A percentile compares a stretch with the other conserved stretches of the same genome.
phyloP scores from a whole-genome alignment of 164 flowering plant species.

The Protea cynaroides region DNA sequence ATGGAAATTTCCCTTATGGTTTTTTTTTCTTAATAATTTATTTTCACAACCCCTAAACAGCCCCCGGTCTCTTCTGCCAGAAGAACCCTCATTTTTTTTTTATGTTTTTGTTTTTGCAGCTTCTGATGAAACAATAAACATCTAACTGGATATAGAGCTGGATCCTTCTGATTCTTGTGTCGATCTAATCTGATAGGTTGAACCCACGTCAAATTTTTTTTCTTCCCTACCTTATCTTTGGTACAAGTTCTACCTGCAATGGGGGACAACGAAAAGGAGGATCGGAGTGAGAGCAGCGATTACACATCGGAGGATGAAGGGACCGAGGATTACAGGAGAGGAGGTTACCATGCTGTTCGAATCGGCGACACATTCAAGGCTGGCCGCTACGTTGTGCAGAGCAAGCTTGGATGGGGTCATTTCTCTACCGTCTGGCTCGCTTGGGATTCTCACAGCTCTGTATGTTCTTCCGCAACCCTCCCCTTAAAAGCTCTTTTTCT shows the following conservation, averaged over 20 bases:
- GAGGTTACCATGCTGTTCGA: conserved; percentile 11
- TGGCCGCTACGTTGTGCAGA: conserved; percentile 5
- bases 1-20: no score
- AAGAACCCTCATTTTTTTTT: no score
- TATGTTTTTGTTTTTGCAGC: no score
- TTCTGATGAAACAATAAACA: no score
- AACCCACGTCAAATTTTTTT: background rate
- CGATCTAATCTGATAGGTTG: background rate
- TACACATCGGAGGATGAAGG: conserved; percentile 6
- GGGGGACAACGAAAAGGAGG: background rate
- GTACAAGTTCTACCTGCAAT: background rate
- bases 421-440: conserved; percentile 20
- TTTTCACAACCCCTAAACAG: no score
- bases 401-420: conserved; percentile 10
- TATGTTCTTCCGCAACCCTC: background rate
- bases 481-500: background rate
- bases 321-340: conserved; percentile 4
- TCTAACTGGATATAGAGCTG: no score
- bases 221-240: background rate
- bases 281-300: background rate
- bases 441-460: background rate
- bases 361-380: conserved; percentile 7
- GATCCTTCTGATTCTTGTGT: background rate
- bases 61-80: no score
- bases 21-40: no score